phyloP scores from a whole-genome alignment of 1,284 basidiomycete species.

The Stygiomarasmius scandens region DNA sequence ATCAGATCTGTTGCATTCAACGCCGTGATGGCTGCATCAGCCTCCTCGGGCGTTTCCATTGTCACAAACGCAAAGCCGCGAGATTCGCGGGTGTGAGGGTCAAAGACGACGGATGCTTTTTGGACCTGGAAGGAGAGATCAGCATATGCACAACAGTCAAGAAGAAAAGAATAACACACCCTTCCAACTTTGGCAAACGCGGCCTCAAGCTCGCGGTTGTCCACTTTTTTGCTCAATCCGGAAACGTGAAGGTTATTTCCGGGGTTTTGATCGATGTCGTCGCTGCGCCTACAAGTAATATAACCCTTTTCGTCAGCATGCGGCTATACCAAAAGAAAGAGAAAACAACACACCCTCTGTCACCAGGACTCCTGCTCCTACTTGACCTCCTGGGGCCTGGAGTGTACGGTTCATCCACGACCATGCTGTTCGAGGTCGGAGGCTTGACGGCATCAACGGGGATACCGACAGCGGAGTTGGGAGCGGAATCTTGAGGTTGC shows the following conservation, averaged over 20 bases:
- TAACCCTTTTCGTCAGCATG: neutral
- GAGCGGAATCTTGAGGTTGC: constrained; percentile 74
- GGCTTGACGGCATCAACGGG: constrained; percentile 53
- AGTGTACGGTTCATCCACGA: constrained; percentile 43
- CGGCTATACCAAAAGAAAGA: no score
- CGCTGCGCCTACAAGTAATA: neutral
- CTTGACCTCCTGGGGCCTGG: constrained; percentile 64
- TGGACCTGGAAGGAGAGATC: constrained; percentile 55
- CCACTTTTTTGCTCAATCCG: constrained; percentile 78
- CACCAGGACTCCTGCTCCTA: constrained; percentile 71
- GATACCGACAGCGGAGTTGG: constrained; percentile 66
- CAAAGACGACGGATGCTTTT: constrained; percentile 94
- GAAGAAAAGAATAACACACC: constrained; percentile 50
- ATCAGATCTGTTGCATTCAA: constrained; percentile 83
- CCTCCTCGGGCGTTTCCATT: constrained; percentile 86
- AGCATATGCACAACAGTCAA: neutral
- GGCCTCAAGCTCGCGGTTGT: constrained; percentile 85
- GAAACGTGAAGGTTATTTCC: constrained; percentile 98
- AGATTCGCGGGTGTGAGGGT: constrained; percentile 95
- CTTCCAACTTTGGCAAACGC: constrained; percentile 88
- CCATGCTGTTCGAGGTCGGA: constrained; percentile 35
- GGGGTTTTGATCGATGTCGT: constrained; percentile 61
- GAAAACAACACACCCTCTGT: constrained; percentile 51
- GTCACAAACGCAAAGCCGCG: constrained; percentile 98
- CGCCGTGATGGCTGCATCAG: constrained; percentile 85